Percentiles rank a stretch among this genome's conserved stretches.
Evolutionary conservation across 208 protist genomes (phyloP).

Genomic region (Novymonas esmeraldas): DNA sequence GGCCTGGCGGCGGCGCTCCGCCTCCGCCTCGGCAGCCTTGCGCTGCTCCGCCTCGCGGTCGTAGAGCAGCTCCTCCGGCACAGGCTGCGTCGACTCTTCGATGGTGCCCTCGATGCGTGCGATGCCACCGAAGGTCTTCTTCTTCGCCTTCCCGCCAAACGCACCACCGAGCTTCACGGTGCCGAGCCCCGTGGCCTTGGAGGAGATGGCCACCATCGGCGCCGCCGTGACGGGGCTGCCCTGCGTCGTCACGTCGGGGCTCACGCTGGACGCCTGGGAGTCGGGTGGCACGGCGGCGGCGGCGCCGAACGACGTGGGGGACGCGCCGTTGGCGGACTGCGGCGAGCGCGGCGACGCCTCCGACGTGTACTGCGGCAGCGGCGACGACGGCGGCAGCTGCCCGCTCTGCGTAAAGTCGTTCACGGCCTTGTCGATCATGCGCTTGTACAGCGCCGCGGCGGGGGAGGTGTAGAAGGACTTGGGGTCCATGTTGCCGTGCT

Average conservation of each 20-base stretch:
- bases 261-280: constrained; percentile 10
- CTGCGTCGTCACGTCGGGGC: constrained; percentile 14
- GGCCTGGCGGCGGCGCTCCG: constrained; percentile 29
- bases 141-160: constrained; percentile 36
- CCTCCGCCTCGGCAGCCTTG: constrained; percentile 35
- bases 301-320: constrained; percentile 4
- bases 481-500: constrained; percentile 78
- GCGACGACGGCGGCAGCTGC: constrained; percentile 3
- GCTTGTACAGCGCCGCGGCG: constrained; percentile 68
- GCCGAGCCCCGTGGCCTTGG: constrained; percentile 21
- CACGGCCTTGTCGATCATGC: constrained; percentile 70
- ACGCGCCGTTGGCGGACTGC: not conserved
- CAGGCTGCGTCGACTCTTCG: constrained; percentile 53
- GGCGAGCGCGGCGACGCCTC: not conserved
- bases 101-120: constrained; percentile 50
- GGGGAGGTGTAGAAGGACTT: constrained; percentile 71
- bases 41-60: constrained; percentile 38
- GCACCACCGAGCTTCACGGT: constrained; percentile 22
- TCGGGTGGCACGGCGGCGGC: constrained; percentile 8
- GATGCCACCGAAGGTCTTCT: constrained; percentile 59
- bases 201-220: constrained; percentile 38
- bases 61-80: constrained; percentile 63
- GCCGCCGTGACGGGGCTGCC: constrained; percentile 35
- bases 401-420: constrained; percentile 42
- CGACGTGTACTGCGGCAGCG: not conserved